Conservation (phyloP, 306 rosid species). For the Gastrolobium bilobum region DNA sequence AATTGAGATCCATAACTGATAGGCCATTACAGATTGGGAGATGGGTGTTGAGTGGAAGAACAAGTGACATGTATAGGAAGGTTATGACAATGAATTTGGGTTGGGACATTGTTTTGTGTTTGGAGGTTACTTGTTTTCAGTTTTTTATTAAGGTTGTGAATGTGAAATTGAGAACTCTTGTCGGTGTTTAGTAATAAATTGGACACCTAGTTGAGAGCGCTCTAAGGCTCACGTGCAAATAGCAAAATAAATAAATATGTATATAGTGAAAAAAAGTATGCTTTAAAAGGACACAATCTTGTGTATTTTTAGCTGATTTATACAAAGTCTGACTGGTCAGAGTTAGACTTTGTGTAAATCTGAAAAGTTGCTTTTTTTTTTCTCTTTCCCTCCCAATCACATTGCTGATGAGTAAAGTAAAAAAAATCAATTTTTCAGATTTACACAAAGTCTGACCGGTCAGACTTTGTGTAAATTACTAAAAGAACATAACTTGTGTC, state of each 20-base stretch:
- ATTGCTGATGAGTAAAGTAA: no score
- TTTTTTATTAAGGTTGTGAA: slow-evolving; percentile 24
- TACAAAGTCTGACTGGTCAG: no score
- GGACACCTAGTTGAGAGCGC: neutral
- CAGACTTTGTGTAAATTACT: no score
- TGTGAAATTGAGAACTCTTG: slow-evolving; percentile 35
- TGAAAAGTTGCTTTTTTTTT: no score
- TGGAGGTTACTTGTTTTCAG: slow-evolving; percentile 43
- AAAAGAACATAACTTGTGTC: no score
- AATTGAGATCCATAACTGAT: slow-evolving; percentile 64
- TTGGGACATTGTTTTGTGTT: slow-evolving; percentile 54
- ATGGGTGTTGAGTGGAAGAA: slow-evolving; percentile 54
- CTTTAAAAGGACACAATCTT: no score
- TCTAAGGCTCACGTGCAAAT: neutral
- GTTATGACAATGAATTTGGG: slow-evolving; percentile 53
- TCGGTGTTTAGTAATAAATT: slow-evolving; percentile 56
- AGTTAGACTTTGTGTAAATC: no score
- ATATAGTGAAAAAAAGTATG: no score
- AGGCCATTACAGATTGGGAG: slow-evolving; percentile 54
- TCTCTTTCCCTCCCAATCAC: no score
- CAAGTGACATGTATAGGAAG: slow-evolving; percentile 50
- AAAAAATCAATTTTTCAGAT: no score
- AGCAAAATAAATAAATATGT: neutral
- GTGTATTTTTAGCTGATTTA: no score
- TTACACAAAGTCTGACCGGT: no score